Percentiles rank a stretch among this genome's conserved stretches.
Evolutionary conservation across 2,329 filamentous ascomycete species (phyloP).

Genomic region (Magnaporthiopsis rhizophila): DNA sequence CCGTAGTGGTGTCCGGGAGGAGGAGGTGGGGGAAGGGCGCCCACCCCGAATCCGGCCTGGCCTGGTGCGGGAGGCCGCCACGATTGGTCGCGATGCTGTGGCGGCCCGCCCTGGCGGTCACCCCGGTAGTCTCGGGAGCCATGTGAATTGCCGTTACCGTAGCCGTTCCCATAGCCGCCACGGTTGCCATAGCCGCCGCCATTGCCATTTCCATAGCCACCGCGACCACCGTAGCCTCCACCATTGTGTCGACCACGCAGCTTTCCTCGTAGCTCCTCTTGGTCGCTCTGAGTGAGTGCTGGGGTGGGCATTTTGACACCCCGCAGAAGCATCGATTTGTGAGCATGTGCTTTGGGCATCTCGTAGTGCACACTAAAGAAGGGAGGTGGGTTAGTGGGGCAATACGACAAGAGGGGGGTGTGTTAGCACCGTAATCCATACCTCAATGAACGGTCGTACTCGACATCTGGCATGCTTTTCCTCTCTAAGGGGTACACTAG

Average conservation of each 20-base stretch:
- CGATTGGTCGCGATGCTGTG: conserved; percentile 18
- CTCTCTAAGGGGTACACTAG: conserved; percentile 71
- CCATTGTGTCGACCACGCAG: conserved; percentile 35
- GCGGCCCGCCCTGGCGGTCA: conserved; percentile 1
- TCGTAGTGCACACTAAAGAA: conserved; percentile 68
- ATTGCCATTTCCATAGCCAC: neutral
- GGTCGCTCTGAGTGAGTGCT: conserved; percentile 66
- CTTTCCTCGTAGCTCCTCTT: conserved; percentile 63
- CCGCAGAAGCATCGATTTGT: conserved; percentile 91
- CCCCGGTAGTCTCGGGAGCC: conserved; percentile 19
- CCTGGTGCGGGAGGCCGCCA: conserved; percentile 40
- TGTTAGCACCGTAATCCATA: conserved; percentile 34
- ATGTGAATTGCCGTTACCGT: conserved; percentile 40
- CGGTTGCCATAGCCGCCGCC: conserved; percentile 40
- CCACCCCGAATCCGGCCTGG: conserved; percentile 32
- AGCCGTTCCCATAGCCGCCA: conserved; percentile 22
- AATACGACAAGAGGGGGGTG: neutral
- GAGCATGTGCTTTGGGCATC: conserved; percentile 63
- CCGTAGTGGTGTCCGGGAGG: conserved; percentile 20
- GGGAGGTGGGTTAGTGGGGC: conserved; percentile 20
- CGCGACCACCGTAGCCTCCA: conserved; percentile 56
- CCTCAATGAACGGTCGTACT: conserved; percentile 81
- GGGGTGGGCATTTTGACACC: conserved; percentile 68
- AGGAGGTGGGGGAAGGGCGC: conserved; percentile 38
- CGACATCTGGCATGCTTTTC: conserved; percentile 65